Evolutionary conservation across 2,329 filamentous ascomycete species (phyloP), one percentile per base, ranked within the genome.

Genomic region (Sclerotiophoma versabilis): DNA sequence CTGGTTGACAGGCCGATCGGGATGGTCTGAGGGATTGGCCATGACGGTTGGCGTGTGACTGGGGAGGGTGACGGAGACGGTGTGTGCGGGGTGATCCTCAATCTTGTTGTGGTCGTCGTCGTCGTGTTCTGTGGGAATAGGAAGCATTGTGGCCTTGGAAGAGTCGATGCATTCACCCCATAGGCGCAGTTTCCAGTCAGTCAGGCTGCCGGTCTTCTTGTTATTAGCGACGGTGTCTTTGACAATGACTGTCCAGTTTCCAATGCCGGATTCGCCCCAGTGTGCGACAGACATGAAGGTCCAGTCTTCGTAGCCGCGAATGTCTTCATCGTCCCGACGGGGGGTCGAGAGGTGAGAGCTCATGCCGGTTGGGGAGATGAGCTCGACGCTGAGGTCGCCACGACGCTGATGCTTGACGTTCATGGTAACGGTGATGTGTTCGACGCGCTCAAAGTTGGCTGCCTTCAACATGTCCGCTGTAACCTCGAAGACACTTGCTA

Each of bases 211-310:
- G 5, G 80, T 86, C 74, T 89, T 80, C 5, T 89, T 83, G 71
- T 99, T 97, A 55, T 88, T 83, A 22, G 63, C 42, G 15, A 85
- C 80, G 17, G 89, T 89, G 72, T 99, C 95, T 67, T 92, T 95
- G 68, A 98, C 86, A 44, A 97, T 80, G 32, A 99, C 83, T 0
- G 90, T 96, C 95, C 95, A 99, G 19, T 85, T 93, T 46, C 95
- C 95, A 52, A 93, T 76, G 54, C 92, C 93, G 36, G 84, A 83
- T 76, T 99, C 95, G 42, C 95, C 95, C 92, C 93, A 99, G 74
- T 99, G 95, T 60, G 88, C 93, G 30, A 99, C 95, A 58, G 89
- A 96, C 95, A 99, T 99, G 69, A 99, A 99, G 0, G 93, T 98
- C 95, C 95, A 99, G 77, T 98, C 92, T 30, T 87, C 79, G 73